Evolutionary conservation across 2,329 filamentous ascomycete genomes (phyloP).

Genomic region (Herpotrichia juniperi): DNA sequence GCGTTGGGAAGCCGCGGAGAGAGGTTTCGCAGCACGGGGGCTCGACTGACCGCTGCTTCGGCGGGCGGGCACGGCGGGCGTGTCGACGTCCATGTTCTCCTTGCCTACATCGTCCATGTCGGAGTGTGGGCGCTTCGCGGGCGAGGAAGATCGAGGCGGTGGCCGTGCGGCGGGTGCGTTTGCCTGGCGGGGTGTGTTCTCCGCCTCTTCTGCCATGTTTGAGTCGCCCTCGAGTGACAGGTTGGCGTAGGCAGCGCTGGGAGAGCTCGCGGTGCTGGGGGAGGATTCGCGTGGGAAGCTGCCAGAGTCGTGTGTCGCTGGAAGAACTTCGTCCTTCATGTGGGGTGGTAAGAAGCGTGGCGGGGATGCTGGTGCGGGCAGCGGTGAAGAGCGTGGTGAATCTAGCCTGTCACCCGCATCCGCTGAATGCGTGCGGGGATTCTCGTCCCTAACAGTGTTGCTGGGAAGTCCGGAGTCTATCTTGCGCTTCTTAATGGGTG

Average conservation of each 20-base stretch:
- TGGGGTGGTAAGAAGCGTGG: conserved; percentile 62
- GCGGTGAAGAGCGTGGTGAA: conserved; percentile 46
- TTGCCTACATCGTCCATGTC: conserved; percentile 56
- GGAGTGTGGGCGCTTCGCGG: conserved; percentile 61
- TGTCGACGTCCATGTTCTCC: conserved; percentile 44
- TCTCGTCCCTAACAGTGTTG: conserved; percentile 18
- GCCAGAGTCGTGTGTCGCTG: conserved; percentile 36
- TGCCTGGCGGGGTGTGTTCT: conserved; percentile 24
- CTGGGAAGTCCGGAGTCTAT: conserved; percentile 40
- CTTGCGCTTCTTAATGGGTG: conserved; percentile 56
- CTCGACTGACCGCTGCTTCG: conserved; percentile 32
- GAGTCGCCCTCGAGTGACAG: conserved; percentile 54
- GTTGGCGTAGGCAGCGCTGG: conserved; percentile 60
- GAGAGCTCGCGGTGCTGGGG: conserved; percentile 51
- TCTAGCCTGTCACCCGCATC: conserved; percentile 38
- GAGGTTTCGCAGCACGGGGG: conserved; percentile 33
- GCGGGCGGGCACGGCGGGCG: conserved; percentile 14
- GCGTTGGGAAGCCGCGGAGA: conserved; percentile 27
- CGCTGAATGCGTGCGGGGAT: conserved; percentile 27
- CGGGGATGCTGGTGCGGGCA: conserved; percentile 40
- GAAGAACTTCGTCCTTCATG: conserved; percentile 58
- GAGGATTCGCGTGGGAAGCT: conserved; percentile 38
- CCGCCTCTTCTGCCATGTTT: conserved; percentile 30
- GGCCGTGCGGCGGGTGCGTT: conserved; percentile 27
- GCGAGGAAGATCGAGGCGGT: conserved; percentile 55